Conservation (phyloP, 192 early-diverging fungal genomes). For the Ambispora gerdemannii region DNA sequence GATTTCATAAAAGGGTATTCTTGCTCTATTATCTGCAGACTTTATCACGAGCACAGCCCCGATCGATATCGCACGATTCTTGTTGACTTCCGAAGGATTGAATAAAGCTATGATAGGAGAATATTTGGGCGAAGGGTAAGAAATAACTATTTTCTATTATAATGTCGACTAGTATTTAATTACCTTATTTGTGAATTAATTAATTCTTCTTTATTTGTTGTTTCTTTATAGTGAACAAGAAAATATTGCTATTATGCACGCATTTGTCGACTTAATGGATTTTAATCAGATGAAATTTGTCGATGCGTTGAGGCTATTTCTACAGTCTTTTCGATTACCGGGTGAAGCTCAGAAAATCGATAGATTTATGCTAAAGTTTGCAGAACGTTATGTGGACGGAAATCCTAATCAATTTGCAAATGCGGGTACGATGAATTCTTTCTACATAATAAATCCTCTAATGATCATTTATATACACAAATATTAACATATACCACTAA, state of each 20-base stretch:
- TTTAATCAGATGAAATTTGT: constrained; percentile 73
- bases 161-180: neutral
- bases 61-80: constrained; percentile 69
- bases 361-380: constrained; percentile 97
- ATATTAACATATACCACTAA: too few relatives aligned
- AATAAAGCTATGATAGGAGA: constrained; percentile 90
- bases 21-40: constrained; percentile 62
- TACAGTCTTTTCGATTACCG: constrained; percentile 88
- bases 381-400: constrained; percentile 82
- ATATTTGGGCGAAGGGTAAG: constrained; percentile 84
- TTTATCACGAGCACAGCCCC: constrained; percentile 69
- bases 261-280: constrained; percentile 91
- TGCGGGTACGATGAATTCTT: constrained; percentile 48
- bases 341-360: constrained; percentile 97
- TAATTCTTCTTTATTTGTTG: constrained; percentile 3
- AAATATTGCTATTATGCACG: constrained; percentile 94
- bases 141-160: neutral
- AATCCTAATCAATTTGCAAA: constrained; percentile 82
- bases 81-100: constrained; percentile 73
- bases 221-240: constrained; percentile 62
- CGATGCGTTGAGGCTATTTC: constrained; percentile 73
- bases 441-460: too few relatives aligned
- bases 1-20: constrained; percentile 67
- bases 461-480: too few relatives aligned
- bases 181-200: neutral